Percentiles rank a stretch among this genome's conserved stretches.
These are phyloP conservation scores for Centrapalus pauciflorus DNA, from an alignment of 129 eudicot species.

Conservation along the genomic window DNA sequence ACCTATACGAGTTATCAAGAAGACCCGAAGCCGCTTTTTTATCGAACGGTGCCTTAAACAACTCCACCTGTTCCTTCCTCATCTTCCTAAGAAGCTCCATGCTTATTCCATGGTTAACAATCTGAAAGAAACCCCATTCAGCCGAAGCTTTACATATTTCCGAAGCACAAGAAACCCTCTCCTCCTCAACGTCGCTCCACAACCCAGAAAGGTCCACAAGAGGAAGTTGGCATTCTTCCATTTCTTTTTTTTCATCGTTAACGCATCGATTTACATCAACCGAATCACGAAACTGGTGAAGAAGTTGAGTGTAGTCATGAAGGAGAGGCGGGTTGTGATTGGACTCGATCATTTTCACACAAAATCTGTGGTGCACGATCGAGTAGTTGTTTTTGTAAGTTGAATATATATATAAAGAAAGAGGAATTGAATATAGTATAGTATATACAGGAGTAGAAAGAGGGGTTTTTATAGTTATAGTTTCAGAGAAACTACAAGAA, in stretches of 20 bases:
- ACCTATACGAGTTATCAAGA: conserved; percentile 56
- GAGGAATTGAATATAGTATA: conserved; percentile 16
- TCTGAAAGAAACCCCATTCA: conserved; percentile 73
- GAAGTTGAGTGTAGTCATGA: conserved; percentile 33
- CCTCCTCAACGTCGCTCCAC: conserved; percentile 28
- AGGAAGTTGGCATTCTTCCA: conserved; percentile 45
- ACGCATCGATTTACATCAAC: background rate
- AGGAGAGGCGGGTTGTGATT: conserved; percentile 43
- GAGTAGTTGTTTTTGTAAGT: conserved; percentile 13
- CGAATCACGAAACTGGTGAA: conserved; percentile 2
- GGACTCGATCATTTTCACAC: conserved; percentile 36
- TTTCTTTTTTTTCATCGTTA: conserved; percentile 5
- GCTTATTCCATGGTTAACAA: conserved; percentile 60
- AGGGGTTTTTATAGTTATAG: conserved; percentile 27
- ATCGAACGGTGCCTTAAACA: conserved; percentile 52
- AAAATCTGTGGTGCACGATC: conserved; percentile 25
- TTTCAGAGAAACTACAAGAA: conserved; percentile 20
- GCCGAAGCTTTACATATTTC: conserved; percentile 55
- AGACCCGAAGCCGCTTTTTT: conserved; percentile 43
- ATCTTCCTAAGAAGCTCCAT: conserved; percentile 38
- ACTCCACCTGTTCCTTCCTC: conserved; percentile 53
- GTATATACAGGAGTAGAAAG: conserved; percentile 15
- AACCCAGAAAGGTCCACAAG: conserved; percentile 47
- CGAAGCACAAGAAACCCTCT: conserved; percentile 27
- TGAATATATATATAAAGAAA: conserved; percentile 23